Evolutionary conservation across 169 alveolate species (phyloP), one percentile per base, ranked within the genome.

Genomic region (Fabrea salina): DNA sequence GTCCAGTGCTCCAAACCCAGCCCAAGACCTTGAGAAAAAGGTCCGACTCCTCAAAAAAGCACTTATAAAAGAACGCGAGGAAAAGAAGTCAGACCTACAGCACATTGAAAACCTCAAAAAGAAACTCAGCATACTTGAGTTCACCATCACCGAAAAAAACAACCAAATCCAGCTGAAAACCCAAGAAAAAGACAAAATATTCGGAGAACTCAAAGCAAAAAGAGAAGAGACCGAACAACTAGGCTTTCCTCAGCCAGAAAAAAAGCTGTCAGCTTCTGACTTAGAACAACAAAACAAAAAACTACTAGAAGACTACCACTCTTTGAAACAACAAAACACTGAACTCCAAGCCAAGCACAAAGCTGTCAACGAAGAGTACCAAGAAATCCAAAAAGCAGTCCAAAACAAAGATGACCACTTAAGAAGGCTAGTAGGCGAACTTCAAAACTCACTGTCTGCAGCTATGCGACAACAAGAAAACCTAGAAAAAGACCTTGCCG

Each of bases 251-350:
- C 16, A 27, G 7, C 16, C 53, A 19, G 50, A 61, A 61, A 35
- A 37, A 61, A 33, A 61, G 74, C 39, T n/a, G n/a, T n/a, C n/a
- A n/a, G 74, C 39, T 0, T 47, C 74, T 11, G 39, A 16, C 13
- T 35, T 61, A 13, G 74, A 61, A 35, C 53, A 25, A 27, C 53
- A 61, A 61, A 61, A 61, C 50, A 61, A 61, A 3, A 61, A 25
- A 16, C 25, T 61, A 13, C 39, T 61, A 35, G 74, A 61, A 33
- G 74, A 61, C 16, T 61, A 33, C 25, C 16, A 61, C 39, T 16
- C 16, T n/a, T 37, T 35, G 16, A 61, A 25, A 27, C 43, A 61
- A 13, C 22, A 61, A 61, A 61, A 61, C 25, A 22, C 8, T 16
- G 74, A 61, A 32, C 25, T 61, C 1, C 16, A 61, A 61, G 25